phyloP scores from a whole-genome alignment of 306 rosid species.

The Ziziphus jujuba region DNA sequence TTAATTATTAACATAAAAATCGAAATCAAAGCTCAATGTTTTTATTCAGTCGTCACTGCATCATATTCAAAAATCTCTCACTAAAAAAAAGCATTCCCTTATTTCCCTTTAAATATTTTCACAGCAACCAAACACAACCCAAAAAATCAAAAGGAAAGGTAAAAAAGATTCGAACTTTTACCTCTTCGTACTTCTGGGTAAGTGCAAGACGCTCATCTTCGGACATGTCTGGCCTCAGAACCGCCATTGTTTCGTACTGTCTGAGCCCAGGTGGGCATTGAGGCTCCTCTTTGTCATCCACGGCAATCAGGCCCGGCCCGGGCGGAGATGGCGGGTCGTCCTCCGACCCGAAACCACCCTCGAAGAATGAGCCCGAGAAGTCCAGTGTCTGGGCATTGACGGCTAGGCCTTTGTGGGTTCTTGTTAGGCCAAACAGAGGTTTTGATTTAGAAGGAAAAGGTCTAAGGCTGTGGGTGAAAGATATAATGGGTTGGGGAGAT shows the following conservation, averaged over 20 bases:
- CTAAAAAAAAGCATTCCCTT: neutral
- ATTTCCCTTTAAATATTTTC: neutral
- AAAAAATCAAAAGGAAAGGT: neutral
- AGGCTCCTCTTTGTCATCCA: constrained; percentile 89
- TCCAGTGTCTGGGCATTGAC: constrained; percentile 58
- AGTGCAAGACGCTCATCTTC: constrained; percentile 68
- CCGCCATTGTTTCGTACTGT: constrained; percentile 68
- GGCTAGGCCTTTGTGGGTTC: constrained; percentile 12
- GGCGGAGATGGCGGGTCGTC: constrained; percentile 51
- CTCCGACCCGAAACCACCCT: constrained; percentile 68
- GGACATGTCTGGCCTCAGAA: constrained; percentile 76
- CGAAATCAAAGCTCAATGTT: neutral
- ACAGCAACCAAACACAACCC: constrained; percentile 7
- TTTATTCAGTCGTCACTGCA: neutral
- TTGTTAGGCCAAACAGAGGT: constrained; percentile 5
- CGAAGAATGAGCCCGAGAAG: constrained; percentile 68
- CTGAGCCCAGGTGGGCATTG: constrained; percentile 77
- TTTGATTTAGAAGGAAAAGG: constrained; percentile 26
- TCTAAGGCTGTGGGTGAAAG: constrained; percentile 24
- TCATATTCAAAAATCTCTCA: neutral
- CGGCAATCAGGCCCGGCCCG: constrained; percentile 40
- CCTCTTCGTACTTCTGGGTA: constrained; percentile 89
- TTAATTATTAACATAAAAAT: too few relatives aligned
- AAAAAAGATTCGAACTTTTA: constrained; percentile 8
- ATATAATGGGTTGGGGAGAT: constrained; percentile 19